These are phyloP conservation scores for Cicer arietinum DNA, from an alignment of 306 rosid genomes.

Conservation along the genomic window DNA sequence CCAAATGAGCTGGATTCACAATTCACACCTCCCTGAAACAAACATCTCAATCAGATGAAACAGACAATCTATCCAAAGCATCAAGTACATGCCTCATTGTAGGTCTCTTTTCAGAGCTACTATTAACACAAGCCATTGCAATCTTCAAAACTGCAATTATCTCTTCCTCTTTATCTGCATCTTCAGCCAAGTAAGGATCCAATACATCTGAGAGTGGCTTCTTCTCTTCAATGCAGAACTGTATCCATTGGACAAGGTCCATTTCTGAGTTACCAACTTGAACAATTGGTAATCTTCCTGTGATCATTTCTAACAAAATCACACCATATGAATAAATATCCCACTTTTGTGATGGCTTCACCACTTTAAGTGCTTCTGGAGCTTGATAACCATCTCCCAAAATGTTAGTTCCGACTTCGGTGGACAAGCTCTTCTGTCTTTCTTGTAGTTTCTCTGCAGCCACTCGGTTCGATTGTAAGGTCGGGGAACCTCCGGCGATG, in stretches of 20 bases:
- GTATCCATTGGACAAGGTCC: constrained; percentile 96
- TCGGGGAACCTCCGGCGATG: constrained; percentile 88
- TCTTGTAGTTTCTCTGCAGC: constrained; percentile 67
- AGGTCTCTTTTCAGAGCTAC: constrained; percentile 89
- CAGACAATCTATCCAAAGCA: constrained; percentile 71
- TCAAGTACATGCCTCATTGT: constrained; percentile 86
- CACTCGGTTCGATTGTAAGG: constrained; percentile 71
- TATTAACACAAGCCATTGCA: constrained; percentile 87
- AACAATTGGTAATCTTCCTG: constrained; percentile 79
- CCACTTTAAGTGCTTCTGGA: constrained; percentile 82
- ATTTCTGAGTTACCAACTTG: constrained; percentile 79
- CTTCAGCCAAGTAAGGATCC: constrained; percentile 74
- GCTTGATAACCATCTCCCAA: constrained; percentile 78
- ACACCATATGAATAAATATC: constrained; percentile 94
- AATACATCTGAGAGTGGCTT: constrained; percentile 83
- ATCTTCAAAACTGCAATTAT: constrained; percentile 84
- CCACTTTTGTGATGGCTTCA: constrained; percentile 99
- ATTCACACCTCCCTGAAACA: constrained; percentile 29
- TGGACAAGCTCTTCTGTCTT: constrained; percentile 63
- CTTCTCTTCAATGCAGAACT: constrained; percentile 92
- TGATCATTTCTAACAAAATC: constrained; percentile 83
- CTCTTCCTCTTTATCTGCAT: constrained; percentile 78
- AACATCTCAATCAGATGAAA: constrained; percentile 59
- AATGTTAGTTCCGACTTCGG: constrained; percentile 54
- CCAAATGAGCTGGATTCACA: constrained; percentile 49